These are phyloP conservation scores for Aspergillus fructus DNA, from an alignment of 2,329 filamentous ascomycete genomes.

Conservation along the genomic window DNA sequence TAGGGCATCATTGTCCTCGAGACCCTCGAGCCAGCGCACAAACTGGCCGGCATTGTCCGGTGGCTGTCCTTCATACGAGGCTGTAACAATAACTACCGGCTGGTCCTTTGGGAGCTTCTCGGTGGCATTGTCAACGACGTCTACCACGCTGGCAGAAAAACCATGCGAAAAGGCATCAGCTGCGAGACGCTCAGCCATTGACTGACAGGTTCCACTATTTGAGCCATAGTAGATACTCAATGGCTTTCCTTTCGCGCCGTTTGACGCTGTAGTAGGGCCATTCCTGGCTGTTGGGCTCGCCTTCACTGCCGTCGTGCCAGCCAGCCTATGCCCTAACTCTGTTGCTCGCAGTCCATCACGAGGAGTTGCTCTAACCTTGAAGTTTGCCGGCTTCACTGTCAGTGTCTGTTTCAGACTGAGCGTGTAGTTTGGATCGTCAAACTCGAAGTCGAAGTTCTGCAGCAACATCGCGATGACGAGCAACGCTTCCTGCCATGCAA, in stretches of 20 bases:
- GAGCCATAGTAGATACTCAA: neutral
- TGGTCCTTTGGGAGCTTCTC: neutral
- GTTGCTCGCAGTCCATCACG: neutral
- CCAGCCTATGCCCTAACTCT: neutral
- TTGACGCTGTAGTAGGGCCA: neutral
- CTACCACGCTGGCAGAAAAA: neutral
- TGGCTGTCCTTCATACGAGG: neutral
- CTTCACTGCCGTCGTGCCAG: neutral
- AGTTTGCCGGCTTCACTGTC: slow-evolving; percentile 16
- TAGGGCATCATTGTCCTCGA: neutral
- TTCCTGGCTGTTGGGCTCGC: neutral
- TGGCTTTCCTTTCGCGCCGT: neutral
- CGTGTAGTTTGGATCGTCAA: slow-evolving; percentile 55
- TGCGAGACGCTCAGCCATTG: neutral
- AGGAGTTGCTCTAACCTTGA: neutral
- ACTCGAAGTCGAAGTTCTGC: slow-evolving; percentile 68
- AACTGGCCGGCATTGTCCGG: neutral
- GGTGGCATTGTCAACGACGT: neutral
- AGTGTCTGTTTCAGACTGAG: slow-evolving; percentile 39
- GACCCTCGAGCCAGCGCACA: neutral
- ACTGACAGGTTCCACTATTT: neutral
- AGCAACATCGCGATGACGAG: slow-evolving; percentile 63
- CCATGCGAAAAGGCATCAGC: neutral
- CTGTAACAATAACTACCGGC: neutral
- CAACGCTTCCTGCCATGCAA: slow-evolving; percentile 72